Base-by-base conservation (phyloP, 1,284 basidiomycete species). In the Irpex sp. region DNA sequence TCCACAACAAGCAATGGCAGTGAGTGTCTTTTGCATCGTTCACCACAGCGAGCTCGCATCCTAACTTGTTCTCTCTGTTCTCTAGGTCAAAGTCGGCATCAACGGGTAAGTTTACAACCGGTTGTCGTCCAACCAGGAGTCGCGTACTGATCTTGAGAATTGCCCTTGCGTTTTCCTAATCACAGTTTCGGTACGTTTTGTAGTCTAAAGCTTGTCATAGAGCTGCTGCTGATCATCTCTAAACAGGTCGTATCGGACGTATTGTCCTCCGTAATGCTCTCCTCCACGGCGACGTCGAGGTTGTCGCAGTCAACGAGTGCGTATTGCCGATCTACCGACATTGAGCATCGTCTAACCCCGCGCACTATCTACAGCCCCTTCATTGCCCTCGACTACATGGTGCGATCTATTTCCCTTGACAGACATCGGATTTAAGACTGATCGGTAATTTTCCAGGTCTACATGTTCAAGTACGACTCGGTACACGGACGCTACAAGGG, bases 401-500 rank as follows among this genome's bases (percentile, higher is more conserved):
- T 89, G 57, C 49, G 78, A 66, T 58, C 57, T 61, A 58, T 52
- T 54, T 51, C 60, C 63, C 26, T 56, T 17, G 49, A 19, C 49
- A 26, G 26, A 21, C 9, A 13, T 31, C 21, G 19, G 21, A 37
- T 5, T 3, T 11, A n/a, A 38, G 5, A 19, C 19, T 17, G 26
- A 38, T 15, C 56, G 36, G 52, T 34, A 21, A 31, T 36, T 48
- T 26, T 40, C 60, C 19, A 92, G 91, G 89, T 94, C 77, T 98
- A 99, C 90, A 97, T 99, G 96, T 97, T 98, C 93, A 98, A 98
- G 87, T 98, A 92, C 79, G 97, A 98, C 80, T 95, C 96, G 67
- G 96, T 96, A 73, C 97, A 99, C 85, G 94, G 97, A 68, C 89
- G 91, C 78, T 99, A 92, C 89, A 90, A 94, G 77, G 97, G 96